Evolutionary conservation across 2,329 filamentous ascomycete genomes (phyloP), one percentile per base, ranked within the genome.

Genomic region (Fusarium tanahbumbuense): DNA sequence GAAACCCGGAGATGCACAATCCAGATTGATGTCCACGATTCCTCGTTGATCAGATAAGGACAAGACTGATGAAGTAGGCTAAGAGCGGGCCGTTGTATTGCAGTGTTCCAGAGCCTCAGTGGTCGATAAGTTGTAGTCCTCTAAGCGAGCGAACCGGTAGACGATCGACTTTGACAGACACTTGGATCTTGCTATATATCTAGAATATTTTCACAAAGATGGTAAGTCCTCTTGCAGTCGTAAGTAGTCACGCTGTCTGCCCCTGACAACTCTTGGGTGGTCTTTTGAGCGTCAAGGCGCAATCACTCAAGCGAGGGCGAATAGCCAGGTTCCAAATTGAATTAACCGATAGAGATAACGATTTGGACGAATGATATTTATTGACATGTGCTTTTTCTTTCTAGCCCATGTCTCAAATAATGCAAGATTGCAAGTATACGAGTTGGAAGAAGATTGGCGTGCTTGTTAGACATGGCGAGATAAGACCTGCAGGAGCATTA

Each of bases 1-100:
- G 73, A 73, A 30, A 64, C 49, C 65, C 73, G 73, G 73, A 75
- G 70, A 75, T 73, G 70, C 62, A 48, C 48, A 49, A 72, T 60
- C 32, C 52, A 66, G 60, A 62, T 63, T 45, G 22, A 42, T 56
- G 34, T n/a, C 40, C 34, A 56, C 22, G 20, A 50, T 63, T 40
- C 28, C 49, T 58, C 50, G 56, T 56, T 68, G 68, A 72, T 75
- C 71, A 70, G 73, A 74, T 74, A 73, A 75, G 73, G 49, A 44
- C 48, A 46, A 58, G 49, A 59, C 52, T 42, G 53, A 53, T 56
- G 56, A 67, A 56, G 63, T 66, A 64, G 59, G 65, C 56, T 59
- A 56, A 60, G 58, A 50, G 50, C 67, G 70, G 61, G 46, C 70
- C 63, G 64, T 71, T 41, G 54, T 45, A 49, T 23, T 70, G 50